phyloP scores from a whole-genome alignment of 345 rosid species.

The Gossypium arboreum region DNA sequence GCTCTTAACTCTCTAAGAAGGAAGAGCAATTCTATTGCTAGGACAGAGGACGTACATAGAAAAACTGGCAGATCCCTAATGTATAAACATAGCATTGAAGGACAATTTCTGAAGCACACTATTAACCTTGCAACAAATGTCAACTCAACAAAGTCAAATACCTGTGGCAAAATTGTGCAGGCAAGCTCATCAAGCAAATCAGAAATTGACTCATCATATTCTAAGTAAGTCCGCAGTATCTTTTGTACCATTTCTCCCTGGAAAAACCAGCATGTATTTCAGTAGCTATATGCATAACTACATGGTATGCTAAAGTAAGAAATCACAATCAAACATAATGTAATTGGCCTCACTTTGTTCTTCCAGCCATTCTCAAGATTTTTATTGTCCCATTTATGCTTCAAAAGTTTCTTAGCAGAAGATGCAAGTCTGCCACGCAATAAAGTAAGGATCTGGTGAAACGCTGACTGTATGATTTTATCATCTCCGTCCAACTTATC shows the following conservation, averaged over 20 bases:
- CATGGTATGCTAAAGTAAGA: conserved; percentile 8
- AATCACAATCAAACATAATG: conserved; percentile 11
- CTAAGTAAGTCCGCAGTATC: conserved; percentile 63
- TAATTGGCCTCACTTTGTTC: conserved; percentile 52
- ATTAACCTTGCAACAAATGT: background rate
- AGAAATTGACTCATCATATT: conserved; percentile 51
- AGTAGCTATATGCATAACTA: conserved; percentile 5
- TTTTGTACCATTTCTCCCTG: conserved; percentile 76
- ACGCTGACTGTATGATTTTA: conserved; percentile 21
- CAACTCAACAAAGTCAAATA: conserved; percentile 18
- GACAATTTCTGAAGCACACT: background rate
- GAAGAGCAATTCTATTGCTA: background rate
- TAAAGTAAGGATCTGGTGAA: conserved; percentile 32
- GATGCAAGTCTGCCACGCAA: conserved; percentile 47
- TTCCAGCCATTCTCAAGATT: conserved; percentile 63
- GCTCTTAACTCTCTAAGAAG: background rate
- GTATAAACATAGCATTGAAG: background rate
- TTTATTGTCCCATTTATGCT: conserved; percentile 49
- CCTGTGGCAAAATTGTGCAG: conserved; percentile 69
- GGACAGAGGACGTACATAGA: conserved; percentile 4
- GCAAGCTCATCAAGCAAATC: conserved; percentile 69
- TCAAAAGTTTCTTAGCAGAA: conserved; percentile 65
- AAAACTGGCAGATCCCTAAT: conserved; percentile 12
- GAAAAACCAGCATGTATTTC: conserved; percentile 14
- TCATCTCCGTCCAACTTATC: conserved; percentile 38